Evolutionary conservation across 1,139 yeast genomes (phyloP), one percentile per base, ranked within the genome.

Genomic region (Kluyveromyces sp.): DNA sequence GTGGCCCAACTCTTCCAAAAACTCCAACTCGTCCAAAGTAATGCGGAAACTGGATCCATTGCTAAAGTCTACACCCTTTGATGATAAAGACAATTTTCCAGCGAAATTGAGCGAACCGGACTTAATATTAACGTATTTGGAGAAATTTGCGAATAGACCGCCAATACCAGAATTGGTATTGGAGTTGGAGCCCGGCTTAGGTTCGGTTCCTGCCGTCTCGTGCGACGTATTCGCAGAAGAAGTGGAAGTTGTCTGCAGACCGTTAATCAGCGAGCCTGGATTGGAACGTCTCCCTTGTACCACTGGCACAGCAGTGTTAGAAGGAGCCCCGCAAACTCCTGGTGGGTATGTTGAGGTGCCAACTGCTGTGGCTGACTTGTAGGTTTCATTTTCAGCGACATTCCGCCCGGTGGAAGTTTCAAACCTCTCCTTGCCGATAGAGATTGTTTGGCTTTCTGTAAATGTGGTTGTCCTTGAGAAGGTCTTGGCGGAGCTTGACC

Each of bases 31-130:
- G 56, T 88, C 95, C 47, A 89, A 73, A 2, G 95, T 83, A 40
- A 94, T 88, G 50, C 86, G 74, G 67, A 92, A 90, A 43, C 89
- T 82, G 4, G 90, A 79, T 0, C 98, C 98, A 43, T 86, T 80
- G 41, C 87, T 79, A 58, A 92, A 92, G 63, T 89, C 95, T 39
- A 92, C 83, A 41, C 98, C 98, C 55, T 86, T 79, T 0, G 97
- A 83, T 59, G 92, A 95, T 45, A 92, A 69, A 0, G 96, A 87
- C 3, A 97, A 89, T 63, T 92, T 90, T 25, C 97, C 97, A 1
- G 92, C 84, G 63, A 92, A 92, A 60, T 88, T 90, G 48, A 92
- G 74, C 15, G 90, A 81, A 1, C 98, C 98, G 0, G 95, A 84
- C 59, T 87, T 85, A 55, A 92, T 82, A 67, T 92, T 97, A 36